These are phyloP conservation scores for Aspergillus pseudoglaucus DNA, from an alignment of 2,329 filamentous ascomycete species.

Conservation along the genomic window DNA sequence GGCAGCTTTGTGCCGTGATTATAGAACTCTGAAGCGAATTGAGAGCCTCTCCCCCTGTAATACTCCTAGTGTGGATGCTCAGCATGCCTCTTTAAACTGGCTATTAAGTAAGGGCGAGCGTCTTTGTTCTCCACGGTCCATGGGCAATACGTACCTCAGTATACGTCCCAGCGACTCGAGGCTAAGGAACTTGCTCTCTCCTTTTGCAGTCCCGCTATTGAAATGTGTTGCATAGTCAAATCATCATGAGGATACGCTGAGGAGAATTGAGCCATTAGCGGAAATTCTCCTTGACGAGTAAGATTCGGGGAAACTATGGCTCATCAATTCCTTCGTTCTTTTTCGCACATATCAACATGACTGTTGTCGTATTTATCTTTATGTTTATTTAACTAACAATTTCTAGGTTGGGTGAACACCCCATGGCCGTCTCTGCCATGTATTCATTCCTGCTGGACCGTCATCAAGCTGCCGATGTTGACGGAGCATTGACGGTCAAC, in stretches of 20 bases:
- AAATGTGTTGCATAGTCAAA: conserved; percentile 4
- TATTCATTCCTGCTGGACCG: conserved; percentile 46
- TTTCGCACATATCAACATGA: neutral
- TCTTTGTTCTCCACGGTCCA: conserved; percentile 6
- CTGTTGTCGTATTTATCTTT: neutral
- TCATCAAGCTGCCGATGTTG: conserved; percentile 42
- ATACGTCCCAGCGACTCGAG: conserved; percentile 6
- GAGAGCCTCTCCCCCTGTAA: conserved; percentile 31
- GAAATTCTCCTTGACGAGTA: neutral
- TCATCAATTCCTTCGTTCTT: neutral
- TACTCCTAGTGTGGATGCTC: conserved; percentile 21
- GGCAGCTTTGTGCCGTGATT: conserved; percentile 22
- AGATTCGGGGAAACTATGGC: neutral
- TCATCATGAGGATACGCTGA: conserved; percentile 1
- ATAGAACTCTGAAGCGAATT: conserved; percentile 31
- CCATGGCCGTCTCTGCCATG: conserved; percentile 40
- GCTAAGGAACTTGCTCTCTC: neutral
- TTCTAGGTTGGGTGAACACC: conserved; percentile 45
- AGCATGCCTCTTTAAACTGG: conserved; percentile 19
- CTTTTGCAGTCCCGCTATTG: neutral
- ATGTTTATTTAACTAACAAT: conserved; percentile 17
- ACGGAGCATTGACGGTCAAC: conserved; percentile 38
- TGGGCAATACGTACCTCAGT: conserved; percentile 5
- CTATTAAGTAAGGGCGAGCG: conserved; percentile 22
- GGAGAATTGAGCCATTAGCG: neutral